Evolutionary conservation across 192 early-diverging fungal species (phyloP), one percentile per base, ranked within the genome.

Genomic region (Coemansia sp.): DNA sequence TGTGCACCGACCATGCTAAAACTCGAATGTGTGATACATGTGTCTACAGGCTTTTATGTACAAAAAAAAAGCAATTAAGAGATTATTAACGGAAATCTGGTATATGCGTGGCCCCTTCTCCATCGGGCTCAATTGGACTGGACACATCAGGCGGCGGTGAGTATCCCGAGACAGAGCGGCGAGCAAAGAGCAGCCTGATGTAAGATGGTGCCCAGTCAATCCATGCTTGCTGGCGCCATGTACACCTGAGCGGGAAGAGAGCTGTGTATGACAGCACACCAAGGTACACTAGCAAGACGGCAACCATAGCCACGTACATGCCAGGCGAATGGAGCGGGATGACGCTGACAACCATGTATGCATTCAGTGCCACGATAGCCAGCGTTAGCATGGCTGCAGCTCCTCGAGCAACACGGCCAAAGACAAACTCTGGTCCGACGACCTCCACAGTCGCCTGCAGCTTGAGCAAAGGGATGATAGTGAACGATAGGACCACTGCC

Each of bases 381-480:
- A 73, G 35, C 1, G 72, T 77, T 43, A 82, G 69, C 0, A 16
- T 60, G 2, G 66, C 67, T 3, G 61, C 71, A 11, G 72, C 72
- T 2, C 50, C 50, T 19, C 57, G 53, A 3, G 69, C 72, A 3
- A 53, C 14, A 26, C 69, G 46, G 38, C 75, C 80, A 72, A 82
- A 82, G 28, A 37, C 75, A 74, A 82, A 82, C 63, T 77, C 80
- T 4, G 64, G 69, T 0, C 84, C 86, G 71, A 91, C 87, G 8
- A 90, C 76, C n/a, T 78, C 73, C 11, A 62, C 64, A 11, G 86
- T 78, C 3, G 81, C 72, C 40, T 84, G 89, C 13, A 91, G 73
- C 69, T 90, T 90, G 32, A 91, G 76, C 39, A 91, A 78, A 23
- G 90, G 90, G 47, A 91, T 85, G 9, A 91, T 77, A 0, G 90